Evolutionary conservation across 2,329 filamentous ascomycete species (phyloP).

Genomic region (Alternaria postmessia): DNA sequence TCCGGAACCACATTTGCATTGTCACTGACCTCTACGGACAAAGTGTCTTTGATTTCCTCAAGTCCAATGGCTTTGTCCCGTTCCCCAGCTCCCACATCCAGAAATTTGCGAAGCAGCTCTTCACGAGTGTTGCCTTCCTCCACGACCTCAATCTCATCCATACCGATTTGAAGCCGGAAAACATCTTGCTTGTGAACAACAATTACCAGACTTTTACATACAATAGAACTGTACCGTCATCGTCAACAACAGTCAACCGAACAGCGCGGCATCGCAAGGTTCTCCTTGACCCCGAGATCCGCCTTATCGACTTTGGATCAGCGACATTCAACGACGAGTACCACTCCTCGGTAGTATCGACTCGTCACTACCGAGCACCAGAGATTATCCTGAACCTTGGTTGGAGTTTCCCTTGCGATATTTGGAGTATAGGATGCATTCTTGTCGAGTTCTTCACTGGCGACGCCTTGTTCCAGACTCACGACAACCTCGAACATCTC

Average conservation of each 20-base stretch:
- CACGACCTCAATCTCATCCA: slow-evolving; percentile 98
- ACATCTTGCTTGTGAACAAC: slow-evolving; percentile 71
- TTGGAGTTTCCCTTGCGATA: slow-evolving; percentile 73
- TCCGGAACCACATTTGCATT: slow-evolving; percentile 93
- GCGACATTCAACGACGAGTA: slow-evolving; percentile 75
- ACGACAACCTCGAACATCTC: slow-evolving; percentile 72
- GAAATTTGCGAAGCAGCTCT: slow-evolving; percentile 91
- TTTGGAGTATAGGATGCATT: slow-evolving; percentile 75
- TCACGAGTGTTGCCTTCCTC: slow-evolving; percentile 97
- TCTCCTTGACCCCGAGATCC: slow-evolving; percentile 70
- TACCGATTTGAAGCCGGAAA: slow-evolving; percentile 77
- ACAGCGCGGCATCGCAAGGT: slow-evolving; percentile 69
- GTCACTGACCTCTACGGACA: slow-evolving; percentile 82
- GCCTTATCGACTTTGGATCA: slow-evolving; percentile 72
- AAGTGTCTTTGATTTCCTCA: slow-evolving; percentile 98
- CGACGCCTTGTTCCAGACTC: slow-evolving; percentile 73
- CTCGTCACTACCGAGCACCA: slow-evolving; percentile 71
- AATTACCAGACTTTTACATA: slow-evolving; percentile 74
- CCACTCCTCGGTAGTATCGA: slow-evolving; percentile 72
- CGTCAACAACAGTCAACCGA: slow-evolving; percentile 65
- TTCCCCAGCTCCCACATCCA: slow-evolving; percentile 99
- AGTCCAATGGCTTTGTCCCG: slow-evolving; percentile 92
- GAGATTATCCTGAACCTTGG: slow-evolving; percentile 73
- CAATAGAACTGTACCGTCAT: slow-evolving; percentile 71
- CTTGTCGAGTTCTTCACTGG: slow-evolving; percentile 74